A percentile compares a stretch with the other conserved stretches of the same genome.
Evolutionary conservation across 345 rosid species (phyloP).

Genomic region (Arabis alpina): DNA sequence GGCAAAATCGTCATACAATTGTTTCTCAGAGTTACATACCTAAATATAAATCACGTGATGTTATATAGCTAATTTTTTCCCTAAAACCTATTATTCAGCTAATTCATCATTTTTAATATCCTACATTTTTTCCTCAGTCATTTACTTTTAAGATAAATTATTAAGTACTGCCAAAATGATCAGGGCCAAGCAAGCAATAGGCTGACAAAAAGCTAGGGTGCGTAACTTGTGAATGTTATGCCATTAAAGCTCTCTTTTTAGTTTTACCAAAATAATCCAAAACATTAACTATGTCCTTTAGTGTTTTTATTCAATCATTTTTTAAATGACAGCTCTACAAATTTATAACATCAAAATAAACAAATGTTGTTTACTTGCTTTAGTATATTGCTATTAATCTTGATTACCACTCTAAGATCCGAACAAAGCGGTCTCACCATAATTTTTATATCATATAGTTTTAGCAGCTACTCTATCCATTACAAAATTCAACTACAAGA

Average conservation of each 20-base stretch:
- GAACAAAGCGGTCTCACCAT: constrained; percentile 34
- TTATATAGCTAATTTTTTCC: no score
- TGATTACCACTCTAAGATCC: constrained; percentile 36
- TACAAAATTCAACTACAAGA: constrained; percentile 21
- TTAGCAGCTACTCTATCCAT: constrained; percentile 18
- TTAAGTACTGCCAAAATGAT: constrained; percentile 24
- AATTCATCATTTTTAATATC: no score
- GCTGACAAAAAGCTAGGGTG: constrained; percentile 23
- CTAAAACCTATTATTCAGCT: no score
- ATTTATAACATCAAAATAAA: not conserved
- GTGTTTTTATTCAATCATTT: not conserved
- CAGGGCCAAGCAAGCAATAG: constrained; percentile 18
- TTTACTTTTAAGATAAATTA: not conserved
- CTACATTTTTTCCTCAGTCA: not conserved
- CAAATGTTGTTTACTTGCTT: constrained; percentile 4
- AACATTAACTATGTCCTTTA: constrained; percentile 12
- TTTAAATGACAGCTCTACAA: not conserved
- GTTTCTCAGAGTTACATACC: no score
- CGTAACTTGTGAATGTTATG: constrained; percentile 30
- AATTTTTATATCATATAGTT: not conserved
- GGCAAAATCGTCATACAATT: no score
- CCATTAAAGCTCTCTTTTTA: constrained; percentile 19
- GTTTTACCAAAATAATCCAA: constrained; percentile 20
- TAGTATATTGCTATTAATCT: constrained; percentile 26
- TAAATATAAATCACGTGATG: no score